Base-by-base conservation (phyloP, 2,329 filamentous ascomycete genomes). In the Plectosphaerella plurivora region DNA sequence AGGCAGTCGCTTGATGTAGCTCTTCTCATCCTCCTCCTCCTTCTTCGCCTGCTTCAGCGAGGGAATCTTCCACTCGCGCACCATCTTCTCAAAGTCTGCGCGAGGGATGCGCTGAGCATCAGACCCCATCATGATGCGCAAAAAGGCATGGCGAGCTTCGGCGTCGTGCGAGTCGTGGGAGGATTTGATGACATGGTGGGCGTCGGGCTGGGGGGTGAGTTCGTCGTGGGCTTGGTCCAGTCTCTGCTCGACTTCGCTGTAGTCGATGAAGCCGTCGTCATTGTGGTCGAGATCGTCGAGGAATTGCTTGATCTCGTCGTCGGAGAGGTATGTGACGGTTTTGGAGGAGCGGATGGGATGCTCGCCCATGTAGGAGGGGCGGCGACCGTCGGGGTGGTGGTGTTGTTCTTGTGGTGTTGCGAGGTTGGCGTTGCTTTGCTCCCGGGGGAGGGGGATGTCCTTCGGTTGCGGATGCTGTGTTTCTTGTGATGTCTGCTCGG, bases 281-380 rank as follows among this genome's bases (percentile, higher is more conserved):
- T 82, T 71, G 55, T 71, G 69, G 58, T 82, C 78, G 3, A 83
- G 65, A 28, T 77, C 74, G 53, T 79, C 68, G 41, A 83, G 66
- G 50, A 83, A 83, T 4, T 68, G 61, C 7, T 73, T 63, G 46
- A 82, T 77, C 58, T 83, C 79, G 7, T 75, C 67, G 48, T 79
- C 70, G 45, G 63, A 69, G 45, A 77, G 65, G 46, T 67, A 71
- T 41, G 64, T 56, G 2, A 66, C 55, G 58, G 67, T 60, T 4
- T 58, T 52, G 25, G 54, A 16, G 5, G 41, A 46, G n/a, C 44
- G 44, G 15, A 61, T 55, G 22, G 64, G 63, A 28, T 66, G 64
- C 22, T 60, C 51, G 1, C 62, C 61, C 54, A 59, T 54, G 44
- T 22, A 46, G 8, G 47, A 57, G 6, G 55, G 53, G 35, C 39